A percentile compares a stretch with the other conserved stretches of the same genome.
Conservation (phyloP, 129 eudicot species). For the Flaveria robusta region DNA sequence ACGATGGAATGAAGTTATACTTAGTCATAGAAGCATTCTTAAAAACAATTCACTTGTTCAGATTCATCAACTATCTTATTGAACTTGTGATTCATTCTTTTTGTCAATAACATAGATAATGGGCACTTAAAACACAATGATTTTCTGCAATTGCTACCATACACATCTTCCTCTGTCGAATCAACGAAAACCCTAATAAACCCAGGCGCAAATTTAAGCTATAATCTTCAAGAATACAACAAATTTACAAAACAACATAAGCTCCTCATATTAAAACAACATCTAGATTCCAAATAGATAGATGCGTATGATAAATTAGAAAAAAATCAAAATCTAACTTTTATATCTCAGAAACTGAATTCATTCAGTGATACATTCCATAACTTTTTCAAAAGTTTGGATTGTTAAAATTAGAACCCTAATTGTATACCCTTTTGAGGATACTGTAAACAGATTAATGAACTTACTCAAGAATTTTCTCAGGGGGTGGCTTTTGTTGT, state of each 20-base stretch:
- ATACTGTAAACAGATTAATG: background rate
- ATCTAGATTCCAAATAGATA: background rate
- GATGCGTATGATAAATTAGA: background rate
- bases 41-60: background rate
- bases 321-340: background rate
- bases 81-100: background rate
- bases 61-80: background rate
- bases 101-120: background rate
- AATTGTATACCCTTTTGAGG: background rate
- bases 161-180: background rate
- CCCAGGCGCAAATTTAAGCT: background rate
- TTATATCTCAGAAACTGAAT: background rate
- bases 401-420: constrained; percentile 26
- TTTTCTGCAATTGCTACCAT: background rate
- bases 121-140: background rate
- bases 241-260: background rate
- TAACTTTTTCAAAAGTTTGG: background rate
- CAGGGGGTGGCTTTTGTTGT: constrained; percentile 10
- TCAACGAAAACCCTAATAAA: background rate
- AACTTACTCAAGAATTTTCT: constrained; percentile 31
- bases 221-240: background rate
- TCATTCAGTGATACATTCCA: background rate
- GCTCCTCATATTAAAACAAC: background rate
- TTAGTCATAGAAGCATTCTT: background rate
- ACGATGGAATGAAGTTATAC: background rate